Evolutionary conservation across 106 monocot species (phyloP), one percentile per base, ranked within the genome.

Genomic region (Dendrobium nobile): DNA sequence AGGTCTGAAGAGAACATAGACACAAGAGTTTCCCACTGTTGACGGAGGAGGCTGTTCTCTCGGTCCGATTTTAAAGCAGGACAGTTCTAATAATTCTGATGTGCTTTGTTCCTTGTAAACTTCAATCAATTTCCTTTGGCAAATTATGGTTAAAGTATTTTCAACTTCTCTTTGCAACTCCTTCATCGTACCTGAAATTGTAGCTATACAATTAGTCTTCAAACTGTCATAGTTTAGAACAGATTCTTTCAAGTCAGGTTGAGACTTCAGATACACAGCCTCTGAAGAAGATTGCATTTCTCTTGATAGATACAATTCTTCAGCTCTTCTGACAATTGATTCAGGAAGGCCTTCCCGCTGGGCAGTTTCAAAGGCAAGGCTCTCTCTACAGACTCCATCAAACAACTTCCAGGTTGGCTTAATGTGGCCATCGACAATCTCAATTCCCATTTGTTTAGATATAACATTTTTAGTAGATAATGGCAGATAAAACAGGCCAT

Each of bases 361-460:
- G 17, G 99, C 95, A 73, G 95, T 99, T 84, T 99, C 88, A 84
- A 99, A 99, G 64, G 99, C 99, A 75, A 99, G 85, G 77, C 99
- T 99, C 78, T 99, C 99, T 86, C 82, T 87, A 81, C 99, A 95
- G 26, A 93, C 73, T 27, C 95, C 99, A 86, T 99, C 91, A 33
- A 79, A 76, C 68, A 99, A 59, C 58, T 88, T 90, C 91, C 95
- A 91, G 48, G 95, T 95, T 79, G 99, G 95, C 77, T 68, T 87
- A 75, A 85, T 82, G 33, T 20, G 67, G 47, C 93, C 91, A 84
- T 90, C 82, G 19, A 88, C 67, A 19, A 83, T 22, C 73, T 93
- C 88, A 31, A 87, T 85, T 80, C 87, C 93, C 99, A 99, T 99
- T 79, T 92, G 86, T 86, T 91, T 99, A 83, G 79, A 80, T 43